A percentile compares a stretch with the other conserved stretches of the same genome.
phyloP scores from a whole-genome alignment of 2,329 filamentous ascomycete species.

The Trichoderma sp. region DNA sequence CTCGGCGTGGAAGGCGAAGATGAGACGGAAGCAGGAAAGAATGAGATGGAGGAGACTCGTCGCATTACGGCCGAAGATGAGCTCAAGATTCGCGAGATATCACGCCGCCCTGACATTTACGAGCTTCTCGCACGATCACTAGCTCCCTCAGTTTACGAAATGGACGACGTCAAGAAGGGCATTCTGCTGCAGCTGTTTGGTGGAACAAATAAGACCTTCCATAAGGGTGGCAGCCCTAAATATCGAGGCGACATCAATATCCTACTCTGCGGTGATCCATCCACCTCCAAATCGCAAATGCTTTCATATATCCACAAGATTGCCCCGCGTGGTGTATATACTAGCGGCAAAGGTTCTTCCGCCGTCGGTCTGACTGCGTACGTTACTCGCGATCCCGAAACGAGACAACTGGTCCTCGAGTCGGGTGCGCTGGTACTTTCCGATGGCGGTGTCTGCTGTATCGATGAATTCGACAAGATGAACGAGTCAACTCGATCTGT shows the following conservation, averaged over 20 bases:
- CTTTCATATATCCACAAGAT: constrained; percentile 97
- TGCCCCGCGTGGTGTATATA: constrained; percentile 83
- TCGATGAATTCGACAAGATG: constrained; percentile 88
- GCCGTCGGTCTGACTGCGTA: constrained; percentile 81
- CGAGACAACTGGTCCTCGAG: constrained; percentile 76
- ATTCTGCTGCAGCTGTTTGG: constrained; percentile 96
- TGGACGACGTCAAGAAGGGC: constrained; percentile 98
- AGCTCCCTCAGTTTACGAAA: constrained; percentile 93
- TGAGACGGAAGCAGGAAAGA: constrained; percentile 62
- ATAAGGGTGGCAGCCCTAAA: constrained; percentile 91
- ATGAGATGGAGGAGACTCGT: constrained; percentile 78
- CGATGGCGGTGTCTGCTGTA: constrained; percentile 81
- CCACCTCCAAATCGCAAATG: constrained; percentile 93
- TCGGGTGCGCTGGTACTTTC: constrained; percentile 78
- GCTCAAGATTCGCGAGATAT: constrained; percentile 80
- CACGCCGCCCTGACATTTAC: constrained; percentile 82
- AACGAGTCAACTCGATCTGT: constrained; percentile 76
- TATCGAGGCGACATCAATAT: constrained; percentile 98
- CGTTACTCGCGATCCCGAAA: constrained; percentile 78
- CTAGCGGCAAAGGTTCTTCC: constrained; percentile 77
- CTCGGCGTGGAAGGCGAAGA: constrained; percentile 80
- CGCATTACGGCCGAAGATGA: constrained; percentile 86
- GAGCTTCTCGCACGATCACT: constrained; percentile 88
- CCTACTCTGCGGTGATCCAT: constrained; percentile 93
- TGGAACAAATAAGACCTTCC: constrained; percentile 96